Evolutionary conservation across 2,329 filamentous ascomycete species (phyloP).

Genomic region (Pseudogymnoascus sp.): DNA sequence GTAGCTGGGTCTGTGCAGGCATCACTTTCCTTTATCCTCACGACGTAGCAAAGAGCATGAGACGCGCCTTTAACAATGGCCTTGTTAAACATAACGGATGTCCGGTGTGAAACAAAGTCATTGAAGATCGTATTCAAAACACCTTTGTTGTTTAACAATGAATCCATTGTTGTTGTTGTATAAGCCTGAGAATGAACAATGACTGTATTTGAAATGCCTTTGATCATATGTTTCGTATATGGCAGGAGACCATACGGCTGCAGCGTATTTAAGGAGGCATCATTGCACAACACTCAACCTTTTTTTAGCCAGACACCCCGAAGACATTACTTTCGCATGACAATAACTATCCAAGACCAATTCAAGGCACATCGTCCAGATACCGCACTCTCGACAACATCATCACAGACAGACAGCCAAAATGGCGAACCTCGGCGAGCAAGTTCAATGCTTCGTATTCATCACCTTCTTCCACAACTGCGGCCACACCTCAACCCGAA

Average conservation of each 20-base stretch:
- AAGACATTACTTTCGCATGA: background rate
- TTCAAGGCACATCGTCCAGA: background rate
- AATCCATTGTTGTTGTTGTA: background rate
- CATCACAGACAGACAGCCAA: background rate
- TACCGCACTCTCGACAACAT: background rate
- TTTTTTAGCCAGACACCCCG: background rate
- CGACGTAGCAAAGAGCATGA: background rate
- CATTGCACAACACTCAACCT: background rate
- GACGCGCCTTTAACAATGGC: background rate
- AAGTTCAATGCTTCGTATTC: background rate
- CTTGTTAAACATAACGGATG: background rate
- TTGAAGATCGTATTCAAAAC: background rate
- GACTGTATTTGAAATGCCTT: background rate
- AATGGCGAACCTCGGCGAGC: background rate
- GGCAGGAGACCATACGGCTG: background rate
- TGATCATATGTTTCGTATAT: background rate
- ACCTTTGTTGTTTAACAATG: background rate
- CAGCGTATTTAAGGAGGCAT: background rate
- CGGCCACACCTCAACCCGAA: background rate
- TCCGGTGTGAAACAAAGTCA: background rate
- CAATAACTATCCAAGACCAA: background rate
- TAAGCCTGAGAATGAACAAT: background rate
- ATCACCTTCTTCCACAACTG: conserved; percentile 5
- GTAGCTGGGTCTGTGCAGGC: background rate
- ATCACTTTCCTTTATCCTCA: background rate